Evolutionary conservation across 495 filamentous ascomycete genomes (phyloP).

Genomic region (Talaromyces nanjingensis): DNA sequence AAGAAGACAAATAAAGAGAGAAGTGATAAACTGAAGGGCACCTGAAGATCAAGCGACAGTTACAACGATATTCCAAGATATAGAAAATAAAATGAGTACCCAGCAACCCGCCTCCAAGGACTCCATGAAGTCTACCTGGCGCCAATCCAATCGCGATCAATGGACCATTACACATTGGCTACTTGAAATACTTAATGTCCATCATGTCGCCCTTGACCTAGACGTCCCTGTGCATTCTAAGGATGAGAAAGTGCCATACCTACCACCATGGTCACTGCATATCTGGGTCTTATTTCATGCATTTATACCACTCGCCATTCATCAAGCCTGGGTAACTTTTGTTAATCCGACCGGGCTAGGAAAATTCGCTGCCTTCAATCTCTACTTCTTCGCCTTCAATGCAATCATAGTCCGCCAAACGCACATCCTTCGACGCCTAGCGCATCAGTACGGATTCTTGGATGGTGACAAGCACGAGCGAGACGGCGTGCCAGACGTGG

Average conservation of each 20-base stretch:
- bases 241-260: constrained; percentile 29
- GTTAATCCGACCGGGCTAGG: constrained; percentile 24
- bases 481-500: constrained; percentile 30
- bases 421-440: constrained; percentile 17
- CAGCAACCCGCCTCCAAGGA: constrained; percentile 22
- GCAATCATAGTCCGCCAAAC: constrained; percentile 30
- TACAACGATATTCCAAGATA: not conserved
- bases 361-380: constrained; percentile 26
- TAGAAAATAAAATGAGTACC: not conserved
- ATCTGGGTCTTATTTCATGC: constrained; percentile 34
- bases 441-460: constrained; percentile 25
- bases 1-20: not conserved
- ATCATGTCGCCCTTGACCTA: constrained; percentile 25
- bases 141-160: constrained; percentile 20
- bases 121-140: constrained; percentile 40
- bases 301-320: constrained; percentile 26
- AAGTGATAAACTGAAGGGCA: not conserved
- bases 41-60: not conserved
- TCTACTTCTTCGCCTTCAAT: constrained; percentile 29
- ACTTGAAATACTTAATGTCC: constrained; percentile 27
- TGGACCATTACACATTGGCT: constrained; percentile 32
- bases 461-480: constrained; percentile 32
- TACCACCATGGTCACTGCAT: constrained; percentile 33
- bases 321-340: constrained; percentile 24
- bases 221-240: constrained; percentile 31